Conservation (phyloP, 164 flowering plant genomes). For the Chloranthus sessilifolius region DNA sequence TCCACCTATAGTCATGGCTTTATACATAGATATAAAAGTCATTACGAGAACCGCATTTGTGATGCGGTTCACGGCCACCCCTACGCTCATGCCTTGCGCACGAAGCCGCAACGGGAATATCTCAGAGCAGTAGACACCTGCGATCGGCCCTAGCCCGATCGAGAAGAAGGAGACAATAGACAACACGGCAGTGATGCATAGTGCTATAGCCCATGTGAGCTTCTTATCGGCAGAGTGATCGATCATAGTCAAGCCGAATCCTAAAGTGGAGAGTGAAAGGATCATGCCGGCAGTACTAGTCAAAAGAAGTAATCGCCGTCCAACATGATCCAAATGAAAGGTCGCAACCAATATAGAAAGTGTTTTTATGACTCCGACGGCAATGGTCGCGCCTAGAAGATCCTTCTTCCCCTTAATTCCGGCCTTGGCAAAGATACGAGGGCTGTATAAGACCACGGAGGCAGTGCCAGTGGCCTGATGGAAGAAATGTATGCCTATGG, state of each 20-base stretch:
- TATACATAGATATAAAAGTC: constrained; percentile 41
- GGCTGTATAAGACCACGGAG: constrained; percentile 19
- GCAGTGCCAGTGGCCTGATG: constrained; percentile 15
- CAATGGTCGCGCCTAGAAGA: constrained; percentile 47
- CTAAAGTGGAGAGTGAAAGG: constrained; percentile 29
- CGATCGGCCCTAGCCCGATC: constrained; percentile 62
- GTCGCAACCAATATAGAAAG: constrained; percentile 43
- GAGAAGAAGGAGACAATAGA: constrained; percentile 47
- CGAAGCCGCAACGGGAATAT: constrained; percentile 53
- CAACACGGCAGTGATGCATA: constrained; percentile 32
- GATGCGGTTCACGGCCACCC: constrained; percentile 44
- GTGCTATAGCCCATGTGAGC: constrained; percentile 37
- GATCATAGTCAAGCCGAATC: constrained; percentile 26
- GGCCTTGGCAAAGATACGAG: constrained; percentile 29
- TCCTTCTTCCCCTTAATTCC: constrained; percentile 28
- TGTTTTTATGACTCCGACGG: constrained; percentile 54
- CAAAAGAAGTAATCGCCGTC: constrained; percentile 53
- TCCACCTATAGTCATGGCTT: constrained; percentile 46
- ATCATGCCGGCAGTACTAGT: constrained; percentile 55
- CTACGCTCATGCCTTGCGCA: constrained; percentile 45
- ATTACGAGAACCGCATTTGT: constrained; percentile 45
- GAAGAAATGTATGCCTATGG: constrained; percentile 21
- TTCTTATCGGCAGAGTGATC: constrained; percentile 23
- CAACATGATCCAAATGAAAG: constrained; percentile 38
- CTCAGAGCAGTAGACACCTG: constrained; percentile 73